Base-by-base conservation (phyloP, 1,284 basidiomycete species). In the Apiotrichum porosum region DNA sequence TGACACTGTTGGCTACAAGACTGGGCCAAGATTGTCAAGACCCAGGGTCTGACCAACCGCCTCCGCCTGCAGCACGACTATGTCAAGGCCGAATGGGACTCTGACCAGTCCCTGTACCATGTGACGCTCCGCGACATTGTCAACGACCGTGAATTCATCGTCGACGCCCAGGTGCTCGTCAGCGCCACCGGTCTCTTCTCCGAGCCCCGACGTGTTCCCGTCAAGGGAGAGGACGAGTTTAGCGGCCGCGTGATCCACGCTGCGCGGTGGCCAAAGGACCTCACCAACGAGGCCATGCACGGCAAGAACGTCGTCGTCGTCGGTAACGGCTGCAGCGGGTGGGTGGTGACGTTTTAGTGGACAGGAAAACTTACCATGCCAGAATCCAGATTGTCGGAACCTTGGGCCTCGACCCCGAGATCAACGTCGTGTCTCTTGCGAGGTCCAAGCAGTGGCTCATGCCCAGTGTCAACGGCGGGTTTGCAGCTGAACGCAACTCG, bases 201-300 rank as follows among this genome's bases (percentile, higher is more conserved):
- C 5, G 41, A 51, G 41, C 53, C 53, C 12, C 43, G 43, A 37
- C 47, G 47, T 17, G 52, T 55, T 32, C 37, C 44, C n/a, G 37
- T 55, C 9, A 24, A 38, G 6, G 53, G 53, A n/a, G 43, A 60
- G 32, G 54, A 57, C 15, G n/a, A 40, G 22, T 63, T 61, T 49
- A 45, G 55, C 42, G 61, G 61, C 33, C 21, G 34, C 17, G 50
- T 58, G 4, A 34, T 63, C n/a, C 61, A 63, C 42, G 48, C 59
- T 13, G 52, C 50, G 15, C 52, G 51, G 22, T 63, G 61, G 61
- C 61, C 61, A 10, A 44, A 52, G 9, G 58, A 58, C 28, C 49
- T 63, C 30, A 18, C 34, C 3, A 6, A 23, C 34, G 41, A 47
- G 23, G 42, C 47, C 21, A 47, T 63, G 19, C 51, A 43, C 18